phyloP scores from a whole-genome alignment of 495 filamentous ascomycete genomes.

The Penicillium pulvis region DNA sequence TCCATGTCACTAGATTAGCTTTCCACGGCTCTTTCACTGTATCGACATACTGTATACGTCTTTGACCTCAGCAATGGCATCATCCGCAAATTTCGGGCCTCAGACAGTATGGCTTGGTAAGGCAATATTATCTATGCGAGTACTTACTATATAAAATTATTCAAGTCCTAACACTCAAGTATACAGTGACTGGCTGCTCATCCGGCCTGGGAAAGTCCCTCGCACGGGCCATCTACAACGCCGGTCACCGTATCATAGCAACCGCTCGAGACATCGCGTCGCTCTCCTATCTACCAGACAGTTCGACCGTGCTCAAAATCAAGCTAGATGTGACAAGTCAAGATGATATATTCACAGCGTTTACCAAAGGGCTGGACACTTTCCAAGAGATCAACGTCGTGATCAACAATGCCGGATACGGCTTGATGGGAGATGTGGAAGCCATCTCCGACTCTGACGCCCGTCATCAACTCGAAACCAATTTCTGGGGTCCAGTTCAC shows the following conservation, averaged over 20 bases:
- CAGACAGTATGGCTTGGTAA: slow-evolving; percentile 18
- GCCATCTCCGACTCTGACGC: slow-evolving; percentile 38
- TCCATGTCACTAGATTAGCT: too few relatives aligned
- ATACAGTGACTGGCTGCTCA: slow-evolving; percentile 32
- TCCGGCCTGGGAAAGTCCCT: slow-evolving; percentile 46
- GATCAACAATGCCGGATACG: slow-evolving; percentile 61
- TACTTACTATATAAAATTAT: neutral
- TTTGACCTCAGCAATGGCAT: slow-evolving; percentile 3
- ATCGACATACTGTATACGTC: too few relatives aligned
- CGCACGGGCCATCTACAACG: slow-evolving; percentile 37
- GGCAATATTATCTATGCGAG: neutral
- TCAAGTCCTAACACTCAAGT: neutral
- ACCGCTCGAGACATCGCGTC: slow-evolving; percentile 43
- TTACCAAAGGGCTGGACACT: slow-evolving; percentile 34
- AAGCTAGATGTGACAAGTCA: slow-evolving; percentile 47
- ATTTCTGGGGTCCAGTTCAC: slow-evolving; percentile 51
- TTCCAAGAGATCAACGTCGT: slow-evolving; percentile 56
- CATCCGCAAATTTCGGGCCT: neutral
- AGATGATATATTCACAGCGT: slow-evolving; percentile 40
- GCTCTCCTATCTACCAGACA: slow-evolving; percentile 40
- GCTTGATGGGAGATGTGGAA: slow-evolving; percentile 48
- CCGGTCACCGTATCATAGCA: slow-evolving; percentile 49
- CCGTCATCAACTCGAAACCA: slow-evolving; percentile 47
- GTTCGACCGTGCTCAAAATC: slow-evolving; percentile 43
- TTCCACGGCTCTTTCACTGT: too few relatives aligned